Evolutionary conservation across 164 flowering plant species (phyloP).

Genomic region (Nelumbo lutea): DNA sequence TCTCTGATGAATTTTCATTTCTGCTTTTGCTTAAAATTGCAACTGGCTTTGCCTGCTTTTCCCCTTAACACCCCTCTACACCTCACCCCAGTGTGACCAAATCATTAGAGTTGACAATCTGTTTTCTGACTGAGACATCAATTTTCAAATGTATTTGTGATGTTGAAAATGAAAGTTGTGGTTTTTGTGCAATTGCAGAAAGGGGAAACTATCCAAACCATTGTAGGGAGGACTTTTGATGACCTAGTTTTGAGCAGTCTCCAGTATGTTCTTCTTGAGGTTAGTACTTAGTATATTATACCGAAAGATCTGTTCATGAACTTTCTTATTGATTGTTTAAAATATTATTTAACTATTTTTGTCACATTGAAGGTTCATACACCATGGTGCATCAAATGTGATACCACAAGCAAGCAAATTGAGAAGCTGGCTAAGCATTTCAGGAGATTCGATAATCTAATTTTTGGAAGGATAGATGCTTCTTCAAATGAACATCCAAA

Average conservation of each 20-base stretch:
- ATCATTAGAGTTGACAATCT: too few relatives aligned
- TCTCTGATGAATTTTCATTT: too few relatives aligned
- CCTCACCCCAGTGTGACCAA: too few relatives aligned
- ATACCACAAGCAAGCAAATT: conserved; percentile 69
- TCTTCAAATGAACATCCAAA: conserved; percentile 88
- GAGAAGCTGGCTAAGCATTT: conserved; percentile 93
- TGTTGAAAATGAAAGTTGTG: too few relatives aligned
- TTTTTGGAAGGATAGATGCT: conserved; percentile 81
- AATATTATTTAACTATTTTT: neutral
- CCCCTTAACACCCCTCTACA: too few relatives aligned
- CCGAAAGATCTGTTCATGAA: neutral
- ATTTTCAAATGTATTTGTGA: too few relatives aligned
- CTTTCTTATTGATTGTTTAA: neutral
- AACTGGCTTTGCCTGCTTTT: too few relatives aligned
- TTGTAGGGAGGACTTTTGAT: conserved; percentile 90
- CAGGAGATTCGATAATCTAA: conserved; percentile 52
- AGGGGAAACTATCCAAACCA: conserved; percentile 37
- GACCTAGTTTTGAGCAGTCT: conserved; percentile 57
- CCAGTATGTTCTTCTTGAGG: conserved; percentile 79
- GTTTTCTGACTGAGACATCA: too few relatives aligned
- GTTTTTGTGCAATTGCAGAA: conserved; percentile 35
- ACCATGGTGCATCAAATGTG: conserved; percentile 91
- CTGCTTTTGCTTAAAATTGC: too few relatives aligned
- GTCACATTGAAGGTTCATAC: conserved; percentile 52
- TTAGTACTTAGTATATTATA: conserved; percentile 17